Evolutionary conservation across 2,329 filamentous ascomycete species (phyloP).

Genomic region (Whalleya microplaca): DNA sequence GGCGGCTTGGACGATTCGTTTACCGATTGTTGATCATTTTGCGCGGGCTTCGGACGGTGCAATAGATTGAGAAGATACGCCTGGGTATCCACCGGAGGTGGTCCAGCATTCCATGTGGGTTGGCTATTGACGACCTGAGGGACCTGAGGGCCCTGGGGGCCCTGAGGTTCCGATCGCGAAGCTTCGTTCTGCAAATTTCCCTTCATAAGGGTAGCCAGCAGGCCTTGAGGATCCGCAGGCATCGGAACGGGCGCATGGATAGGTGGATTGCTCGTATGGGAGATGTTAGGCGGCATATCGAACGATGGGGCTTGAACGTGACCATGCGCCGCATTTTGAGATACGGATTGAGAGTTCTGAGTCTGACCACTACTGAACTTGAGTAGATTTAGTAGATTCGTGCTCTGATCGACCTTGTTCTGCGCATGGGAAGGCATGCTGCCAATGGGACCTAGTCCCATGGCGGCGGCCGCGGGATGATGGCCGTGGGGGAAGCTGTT

Average conservation of each 20-base stretch:
- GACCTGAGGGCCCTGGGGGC: no score
- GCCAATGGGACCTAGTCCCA: slow-evolving; percentile 56
- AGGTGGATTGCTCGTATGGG: slow-evolving; percentile 37
- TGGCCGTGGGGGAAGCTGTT: slow-evolving; percentile 45
- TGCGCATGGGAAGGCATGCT: slow-evolving; percentile 42
- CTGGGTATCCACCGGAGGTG: slow-evolving; percentile 72
- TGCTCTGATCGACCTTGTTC: slow-evolving; percentile 50
- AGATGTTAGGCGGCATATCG: slow-evolving; percentile 19
- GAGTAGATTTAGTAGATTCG: slow-evolving; percentile 62
- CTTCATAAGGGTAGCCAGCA: slow-evolving; percentile 64
- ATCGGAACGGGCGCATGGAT: slow-evolving; percentile 62
- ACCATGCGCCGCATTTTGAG: slow-evolving; percentile 32
- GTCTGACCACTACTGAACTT: slow-evolving; percentile 56
- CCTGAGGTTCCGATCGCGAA: slow-evolving; percentile 41
- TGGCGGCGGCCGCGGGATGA: slow-evolving; percentile 43
- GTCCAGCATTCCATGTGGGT: slow-evolving; percentile 49
- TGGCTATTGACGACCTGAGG: no score
- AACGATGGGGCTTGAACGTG: slow-evolving; percentile 28
- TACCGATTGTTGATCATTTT: slow-evolving; percentile 53
- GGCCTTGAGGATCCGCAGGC: slow-evolving; percentile 58
- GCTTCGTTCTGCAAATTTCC: slow-evolving; percentile 56
- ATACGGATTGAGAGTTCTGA: slow-evolving; percentile 38
- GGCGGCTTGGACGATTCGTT: slow-evolving; percentile 48
- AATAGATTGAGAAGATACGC: slow-evolving; percentile 85
- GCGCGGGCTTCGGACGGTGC: slow-evolving; percentile 73